Percentiles rank a stretch among this genome's conserved stretches.
phyloP scores from a whole-genome alignment of 2,329 filamentous ascomycete species.

The Neonectria hederae region DNA sequence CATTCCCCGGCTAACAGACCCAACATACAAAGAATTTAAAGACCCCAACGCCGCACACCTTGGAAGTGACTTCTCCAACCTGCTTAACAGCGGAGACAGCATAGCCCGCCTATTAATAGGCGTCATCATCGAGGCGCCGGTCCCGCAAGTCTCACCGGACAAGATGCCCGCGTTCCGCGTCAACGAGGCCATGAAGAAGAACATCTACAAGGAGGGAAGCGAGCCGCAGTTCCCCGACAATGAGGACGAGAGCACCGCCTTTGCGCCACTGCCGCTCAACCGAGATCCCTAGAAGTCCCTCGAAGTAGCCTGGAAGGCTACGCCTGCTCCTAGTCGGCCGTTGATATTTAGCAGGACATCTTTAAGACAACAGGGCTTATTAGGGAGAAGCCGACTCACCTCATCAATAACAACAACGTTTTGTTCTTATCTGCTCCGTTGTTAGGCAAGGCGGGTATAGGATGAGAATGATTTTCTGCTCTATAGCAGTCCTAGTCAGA shows the following conservation, averaged over 20 bases:
- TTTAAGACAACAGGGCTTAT: not conserved
- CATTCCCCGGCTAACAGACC: not conserved
- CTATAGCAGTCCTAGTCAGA: too few species aligned
- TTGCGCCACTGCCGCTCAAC: not conserved
- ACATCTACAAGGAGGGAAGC: not conserved
- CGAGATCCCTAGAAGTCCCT: not conserved
- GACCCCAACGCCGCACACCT: not conserved
- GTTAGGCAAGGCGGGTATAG: not conserved
- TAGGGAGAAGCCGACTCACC: not conserved
- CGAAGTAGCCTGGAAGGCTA: not conserved
- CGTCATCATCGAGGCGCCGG: not conserved
- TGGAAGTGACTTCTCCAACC: not conserved
- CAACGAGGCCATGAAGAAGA: not conserved
- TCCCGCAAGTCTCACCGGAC: not conserved
- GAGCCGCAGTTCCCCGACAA: not conserved
- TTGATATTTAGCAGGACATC: not conserved
- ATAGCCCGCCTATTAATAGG: not conserved
- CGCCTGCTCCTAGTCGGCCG: not conserved
- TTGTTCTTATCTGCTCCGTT: not conserved
- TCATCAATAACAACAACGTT: not conserved
- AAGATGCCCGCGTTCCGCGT: not conserved
- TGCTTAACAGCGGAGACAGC: not conserved
- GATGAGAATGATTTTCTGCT: too few species aligned
- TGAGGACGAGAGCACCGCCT: not conserved
- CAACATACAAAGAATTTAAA: not conserved